phyloP scores from a whole-genome alignment of 2,329 filamentous ascomycete species.

The Penicillium sp. region DNA sequence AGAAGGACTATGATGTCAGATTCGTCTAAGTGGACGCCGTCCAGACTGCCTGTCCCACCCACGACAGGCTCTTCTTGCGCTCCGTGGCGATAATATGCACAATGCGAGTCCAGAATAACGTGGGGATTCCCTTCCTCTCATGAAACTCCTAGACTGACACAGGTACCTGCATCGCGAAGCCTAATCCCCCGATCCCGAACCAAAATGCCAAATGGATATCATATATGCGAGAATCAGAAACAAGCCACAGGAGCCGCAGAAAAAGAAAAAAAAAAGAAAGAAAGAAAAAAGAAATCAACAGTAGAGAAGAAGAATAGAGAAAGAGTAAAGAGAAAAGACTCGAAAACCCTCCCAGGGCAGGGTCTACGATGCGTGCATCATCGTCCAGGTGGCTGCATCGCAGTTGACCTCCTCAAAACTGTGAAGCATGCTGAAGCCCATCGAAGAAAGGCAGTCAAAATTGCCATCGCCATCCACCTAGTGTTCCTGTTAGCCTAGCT shows the following conservation, averaged over 20 bases:
- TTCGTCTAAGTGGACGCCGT: slow-evolving; percentile 16
- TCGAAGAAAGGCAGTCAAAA: slow-evolving; percentile 68
- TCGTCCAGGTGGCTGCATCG: slow-evolving; percentile 61
- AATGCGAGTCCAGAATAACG: neutral
- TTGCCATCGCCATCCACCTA: slow-evolving; percentile 70
- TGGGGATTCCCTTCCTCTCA: neutral
- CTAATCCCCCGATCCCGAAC: slow-evolving; percentile 1
- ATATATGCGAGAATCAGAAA: slow-evolving; percentile 13
- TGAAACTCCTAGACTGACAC: neutral
- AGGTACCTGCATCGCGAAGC: slow-evolving; percentile 12
- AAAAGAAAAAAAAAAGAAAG: slow-evolving; percentile 1
- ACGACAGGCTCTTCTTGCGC: neutral
- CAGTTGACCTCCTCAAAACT: slow-evolving; percentile 78
- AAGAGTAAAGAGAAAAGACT: neutral
- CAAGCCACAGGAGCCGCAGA: neutral
- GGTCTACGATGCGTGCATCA: slow-evolving; percentile 45
- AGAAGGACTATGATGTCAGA: slow-evolving; percentile 10
- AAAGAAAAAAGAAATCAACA: neutral
- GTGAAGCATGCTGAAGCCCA: slow-evolving; percentile 78
- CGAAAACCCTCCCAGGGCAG: neutral
- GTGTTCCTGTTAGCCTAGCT: slow-evolving; percentile 26
- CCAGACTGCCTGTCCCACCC: slow-evolving; percentile 12
- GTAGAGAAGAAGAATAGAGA: neutral
- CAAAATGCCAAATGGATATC: slow-evolving; percentile 25
- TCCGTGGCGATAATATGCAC: neutral